Base-by-base conservation (phyloP, 192 early-diverging fungal genomes). In the Coemansia aciculifera region DNA sequence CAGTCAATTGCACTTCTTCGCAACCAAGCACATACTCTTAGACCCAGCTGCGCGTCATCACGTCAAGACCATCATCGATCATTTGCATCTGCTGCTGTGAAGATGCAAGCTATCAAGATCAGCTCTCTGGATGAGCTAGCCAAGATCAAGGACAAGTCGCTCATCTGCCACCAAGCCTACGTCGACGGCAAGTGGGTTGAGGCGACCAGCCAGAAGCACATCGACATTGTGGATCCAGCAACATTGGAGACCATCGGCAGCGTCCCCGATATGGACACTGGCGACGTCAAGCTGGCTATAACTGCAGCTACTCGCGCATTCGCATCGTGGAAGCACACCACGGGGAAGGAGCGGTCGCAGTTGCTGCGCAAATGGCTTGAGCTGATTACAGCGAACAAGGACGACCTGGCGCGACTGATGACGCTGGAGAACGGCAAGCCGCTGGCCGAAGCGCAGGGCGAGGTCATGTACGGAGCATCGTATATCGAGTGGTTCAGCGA, bases 401-500 rank as follows among this genome's bases (percentile, higher is more conserved):
- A 91, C 12, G 93, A 95, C 61, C 72, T 95, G 51, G 95, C 89
- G 6, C 87, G 78, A 36, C 89, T 95, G 57, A 75, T 93, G 67
- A 93, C 94, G n/a, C 78, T 88, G 69, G 95, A 97, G 70, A 86
- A 90, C 66, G 95, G 95, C 19, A 97, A 95, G 46, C 73, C 87
- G 12, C 38, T 87, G 39, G 63, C 49, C 9, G 86, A 92, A 48
- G 85, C 90, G 8, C 23, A 40, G 12, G 86, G 86, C 15, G 90
- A 92, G 64, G 74, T 92, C 15, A 51, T 59, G 2, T 91, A 91
- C 69, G 89, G 86, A 13, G 81, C 86, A 12, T 81, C 81, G 21
- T 95, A 90, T 66, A 81, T 92, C 52, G 88, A 91, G 67, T 95
- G 92, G 92, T 94, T 92, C 68, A 81, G 90, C n/a, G 92, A 94